phyloP scores from a whole-genome alignment of 495 filamentous ascomycete species.

The Cairneyella variabilis region DNA sequence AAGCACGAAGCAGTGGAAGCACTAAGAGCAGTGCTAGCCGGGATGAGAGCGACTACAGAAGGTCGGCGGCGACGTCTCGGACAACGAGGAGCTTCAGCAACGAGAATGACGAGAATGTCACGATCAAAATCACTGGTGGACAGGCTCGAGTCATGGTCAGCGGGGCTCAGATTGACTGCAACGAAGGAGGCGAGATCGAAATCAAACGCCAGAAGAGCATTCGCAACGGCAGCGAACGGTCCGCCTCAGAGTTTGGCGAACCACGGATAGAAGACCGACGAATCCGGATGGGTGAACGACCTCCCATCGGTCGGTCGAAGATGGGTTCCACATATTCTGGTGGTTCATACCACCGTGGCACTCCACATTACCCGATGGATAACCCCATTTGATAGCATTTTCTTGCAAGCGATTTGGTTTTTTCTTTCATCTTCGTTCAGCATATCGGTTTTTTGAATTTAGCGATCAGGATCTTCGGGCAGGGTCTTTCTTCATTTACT shows the following conservation, averaged over 20 bases:
- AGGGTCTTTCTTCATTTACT: constrained; percentile 10
- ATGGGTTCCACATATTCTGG: constrained; percentile 11
- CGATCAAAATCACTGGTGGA: constrained; percentile 43
- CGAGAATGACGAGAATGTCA: constrained; percentile 45
- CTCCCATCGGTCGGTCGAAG: constrained; percentile 9
- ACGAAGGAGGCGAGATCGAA: constrained; percentile 49
- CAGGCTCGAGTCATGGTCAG: constrained; percentile 31
- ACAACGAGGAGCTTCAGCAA: constrained; percentile 45
- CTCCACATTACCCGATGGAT: constrained; percentile 14
- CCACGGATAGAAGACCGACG: constrained; percentile 16
- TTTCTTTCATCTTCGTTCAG: background rate
- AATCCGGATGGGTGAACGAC: constrained; percentile 16
- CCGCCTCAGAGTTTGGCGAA: constrained; percentile 22
- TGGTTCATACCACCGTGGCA: constrained; percentile 16
- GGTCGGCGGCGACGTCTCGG: constrained; percentile 48
- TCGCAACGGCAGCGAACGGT: constrained; percentile 19
- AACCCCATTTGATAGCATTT: constrained; percentile 10
- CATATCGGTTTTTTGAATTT: constrained; percentile 8
- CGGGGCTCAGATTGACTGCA: constrained; percentile 48
- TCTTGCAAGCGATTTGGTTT: constrained; percentile 7
- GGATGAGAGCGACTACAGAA: constrained; percentile 54
- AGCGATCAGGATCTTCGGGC: constrained; percentile 15
- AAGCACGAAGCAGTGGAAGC: constrained; percentile 42
- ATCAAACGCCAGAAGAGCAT: constrained; percentile 30
- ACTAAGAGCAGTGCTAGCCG: constrained; percentile 49